phyloP scores from a whole-genome alignment of 2,329 filamentous ascomycete species.

The Aspergillus spinulosporus region DNA sequence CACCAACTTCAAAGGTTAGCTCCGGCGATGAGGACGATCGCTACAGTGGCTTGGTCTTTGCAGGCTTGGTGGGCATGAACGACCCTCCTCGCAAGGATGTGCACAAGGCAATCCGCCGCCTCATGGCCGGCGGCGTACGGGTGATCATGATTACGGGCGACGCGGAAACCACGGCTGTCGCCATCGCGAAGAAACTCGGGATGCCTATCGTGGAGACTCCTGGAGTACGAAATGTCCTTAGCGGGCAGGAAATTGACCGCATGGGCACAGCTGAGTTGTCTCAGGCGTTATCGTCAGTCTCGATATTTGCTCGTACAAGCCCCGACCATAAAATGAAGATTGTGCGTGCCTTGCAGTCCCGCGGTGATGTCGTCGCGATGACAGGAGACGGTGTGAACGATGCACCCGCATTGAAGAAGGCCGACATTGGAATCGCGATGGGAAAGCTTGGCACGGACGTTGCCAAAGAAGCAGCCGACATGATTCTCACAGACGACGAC shows the following conservation, averaged over 20 bases:
- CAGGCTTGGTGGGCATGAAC: constrained; percentile 93
- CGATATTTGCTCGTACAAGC: constrained; percentile 93
- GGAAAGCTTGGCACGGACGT: constrained; percentile 92
- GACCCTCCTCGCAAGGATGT: constrained; percentile 92
- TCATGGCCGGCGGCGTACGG: constrained; percentile 93
- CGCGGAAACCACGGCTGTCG: constrained; percentile 88
- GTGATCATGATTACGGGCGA: constrained; percentile 99
- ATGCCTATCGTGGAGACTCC: constrained; percentile 72
- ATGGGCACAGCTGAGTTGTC: constrained; percentile 86
- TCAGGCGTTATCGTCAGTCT: constrained; percentile 81
- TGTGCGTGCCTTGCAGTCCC: constrained; percentile 82
- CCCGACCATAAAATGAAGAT: constrained; percentile 99
- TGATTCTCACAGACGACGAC: constrained; percentile 85
- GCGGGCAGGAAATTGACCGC: constrained; percentile 86
- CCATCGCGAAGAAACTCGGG: constrained; percentile 91
- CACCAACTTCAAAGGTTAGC: constrained; percentile 35
- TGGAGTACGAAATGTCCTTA: constrained; percentile 65
- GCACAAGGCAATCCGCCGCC: constrained; percentile 78
- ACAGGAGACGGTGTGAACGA: constrained; percentile 98
- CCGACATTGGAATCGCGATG: constrained; percentile 98
- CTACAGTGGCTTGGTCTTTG: constrained; percentile 83
- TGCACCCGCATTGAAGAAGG: constrained; percentile 92
- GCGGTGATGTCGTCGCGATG: constrained; percentile 97
- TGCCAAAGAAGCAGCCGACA: constrained; percentile 89
- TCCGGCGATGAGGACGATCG: constrained; percentile 64